Conservation (phyloP, 495 filamentous ascomycete species). For the Penicillium egyptiacum region DNA sequence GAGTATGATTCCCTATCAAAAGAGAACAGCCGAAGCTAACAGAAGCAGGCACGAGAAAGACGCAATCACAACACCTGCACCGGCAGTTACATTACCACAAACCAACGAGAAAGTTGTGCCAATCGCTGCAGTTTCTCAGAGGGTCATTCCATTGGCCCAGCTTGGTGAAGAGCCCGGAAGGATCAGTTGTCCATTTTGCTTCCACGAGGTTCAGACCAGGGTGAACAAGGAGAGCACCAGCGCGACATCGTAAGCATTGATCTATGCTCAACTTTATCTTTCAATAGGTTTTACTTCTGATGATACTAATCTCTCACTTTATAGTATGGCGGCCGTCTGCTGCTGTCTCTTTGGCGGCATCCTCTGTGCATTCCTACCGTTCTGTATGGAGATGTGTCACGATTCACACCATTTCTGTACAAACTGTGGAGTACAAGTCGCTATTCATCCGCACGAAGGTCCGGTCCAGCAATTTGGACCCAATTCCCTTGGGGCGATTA, state of each 20-base stretch:
- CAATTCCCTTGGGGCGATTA: neutral
- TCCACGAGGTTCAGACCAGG: conserved; percentile 13
- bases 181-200: conserved; percentile 20
- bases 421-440: conserved; percentile 13
- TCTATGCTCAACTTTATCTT: neutral
- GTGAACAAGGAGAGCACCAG: conserved; percentile 19
- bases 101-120: neutral
- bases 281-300: neutral
- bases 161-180: conserved; percentile 13
- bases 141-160: conserved; percentile 3
- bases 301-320: conserved; percentile 3
- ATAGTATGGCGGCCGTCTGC: conserved; percentile 17
- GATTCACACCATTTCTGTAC: conserved; percentile 22
- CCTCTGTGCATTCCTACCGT: conserved; percentile 19
- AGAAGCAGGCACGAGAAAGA: neutral
- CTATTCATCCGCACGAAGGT: conserved; percentile 15
- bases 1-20: neutral
- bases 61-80: neutral
- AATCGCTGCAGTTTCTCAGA: neutral
- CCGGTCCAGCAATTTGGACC: conserved; percentile 12
- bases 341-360: conserved; percentile 25
- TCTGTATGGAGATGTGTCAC: conserved; percentile 23
- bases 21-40: neutral
- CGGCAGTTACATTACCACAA: neutral
- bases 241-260: conserved; percentile 14